Evolutionary conservation across 169 alveolate genomes (phyloP).

Genomic region (Besnoitia besnoiti): DNA sequence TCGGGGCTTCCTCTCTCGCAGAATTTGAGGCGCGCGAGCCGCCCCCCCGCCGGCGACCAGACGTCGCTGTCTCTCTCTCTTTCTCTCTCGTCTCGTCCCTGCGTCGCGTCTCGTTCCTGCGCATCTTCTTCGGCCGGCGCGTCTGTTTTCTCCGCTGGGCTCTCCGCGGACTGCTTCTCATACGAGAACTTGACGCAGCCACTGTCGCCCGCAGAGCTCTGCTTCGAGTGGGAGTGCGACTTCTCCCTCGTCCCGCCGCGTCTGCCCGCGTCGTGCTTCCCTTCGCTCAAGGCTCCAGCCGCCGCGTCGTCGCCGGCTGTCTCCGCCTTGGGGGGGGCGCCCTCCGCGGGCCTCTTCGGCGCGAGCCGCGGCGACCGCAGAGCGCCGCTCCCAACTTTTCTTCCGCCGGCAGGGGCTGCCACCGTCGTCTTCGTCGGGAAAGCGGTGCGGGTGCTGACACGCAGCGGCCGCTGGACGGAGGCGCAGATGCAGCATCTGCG

Average conservation of each 20-base stretch:
- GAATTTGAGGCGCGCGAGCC: neutral
- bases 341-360: neutral
- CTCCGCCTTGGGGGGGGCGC: neutral
- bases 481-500: neutral
- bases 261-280: neutral
- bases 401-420: conserved; percentile 27
- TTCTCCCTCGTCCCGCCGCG: neutral
- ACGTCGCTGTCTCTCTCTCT: neutral
- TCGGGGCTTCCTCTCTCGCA: neutral
- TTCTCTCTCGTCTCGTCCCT: neutral
- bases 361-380: neutral
- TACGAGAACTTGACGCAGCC: neutral
- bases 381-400: neutral
- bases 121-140: neutral
- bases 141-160: neutral
- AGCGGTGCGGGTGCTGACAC: conserved; percentile 64
- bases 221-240: neutral
- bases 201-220: neutral
- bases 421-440: conserved; percentile 51
- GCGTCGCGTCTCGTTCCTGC: neutral
- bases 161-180: neutral
- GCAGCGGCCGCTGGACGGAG: conserved; percentile 63
- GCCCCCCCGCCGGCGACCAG: neutral
- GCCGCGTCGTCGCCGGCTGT: neutral
- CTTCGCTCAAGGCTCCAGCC: neutral